Conservation (phyloP, 1,139 yeast genomes). For the Meyerozyma guilliermondii region DNA sequence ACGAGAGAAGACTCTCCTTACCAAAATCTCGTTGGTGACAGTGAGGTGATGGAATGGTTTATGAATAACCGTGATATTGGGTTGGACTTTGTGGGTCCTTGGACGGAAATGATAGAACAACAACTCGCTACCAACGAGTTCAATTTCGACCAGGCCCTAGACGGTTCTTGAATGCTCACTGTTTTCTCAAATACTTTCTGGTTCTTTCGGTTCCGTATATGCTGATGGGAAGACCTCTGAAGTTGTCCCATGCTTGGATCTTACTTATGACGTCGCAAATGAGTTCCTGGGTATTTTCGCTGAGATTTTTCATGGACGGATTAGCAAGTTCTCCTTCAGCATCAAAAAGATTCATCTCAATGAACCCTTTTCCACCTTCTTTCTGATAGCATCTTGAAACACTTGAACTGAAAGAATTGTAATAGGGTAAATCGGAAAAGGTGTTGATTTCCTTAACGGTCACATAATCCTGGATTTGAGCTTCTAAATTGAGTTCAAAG, state of each 20-base stretch:
- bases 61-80: constrained; percentile 63
- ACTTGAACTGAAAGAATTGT: constrained; percentile 7
- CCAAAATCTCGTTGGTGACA: constrained; percentile 30
- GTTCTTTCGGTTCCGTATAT: constrained; percentile 9
- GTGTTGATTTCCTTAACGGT: constrained; percentile 1
- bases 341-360: neutral
- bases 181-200: neutral
- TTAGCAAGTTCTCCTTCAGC: neutral
- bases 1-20: constrained; percentile 1
- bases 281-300: constrained; percentile 6
- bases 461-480: constrained; percentile 11
- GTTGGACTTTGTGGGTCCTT: constrained; percentile 80
- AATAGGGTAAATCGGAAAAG: constrained; percentile 6
- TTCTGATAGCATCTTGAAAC: neutral
- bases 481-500: constrained; percentile 14
- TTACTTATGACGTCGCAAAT: constrained; percentile 15
- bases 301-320: constrained; percentile 1
- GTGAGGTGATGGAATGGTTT: constrained; percentile 70
- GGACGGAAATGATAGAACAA: constrained; percentile 82
- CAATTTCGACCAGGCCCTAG: constrained; percentile 22
- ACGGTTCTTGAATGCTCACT: constrained; percentile 1
- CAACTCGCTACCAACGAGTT: constrained; percentile 36
- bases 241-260: constrained; percentile 23
- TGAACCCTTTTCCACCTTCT: neutral
- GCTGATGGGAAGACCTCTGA: constrained; percentile 13